Base-by-base conservation (phyloP, 352 stramenopile genomes). In the Phytophthora europaea region DNA sequence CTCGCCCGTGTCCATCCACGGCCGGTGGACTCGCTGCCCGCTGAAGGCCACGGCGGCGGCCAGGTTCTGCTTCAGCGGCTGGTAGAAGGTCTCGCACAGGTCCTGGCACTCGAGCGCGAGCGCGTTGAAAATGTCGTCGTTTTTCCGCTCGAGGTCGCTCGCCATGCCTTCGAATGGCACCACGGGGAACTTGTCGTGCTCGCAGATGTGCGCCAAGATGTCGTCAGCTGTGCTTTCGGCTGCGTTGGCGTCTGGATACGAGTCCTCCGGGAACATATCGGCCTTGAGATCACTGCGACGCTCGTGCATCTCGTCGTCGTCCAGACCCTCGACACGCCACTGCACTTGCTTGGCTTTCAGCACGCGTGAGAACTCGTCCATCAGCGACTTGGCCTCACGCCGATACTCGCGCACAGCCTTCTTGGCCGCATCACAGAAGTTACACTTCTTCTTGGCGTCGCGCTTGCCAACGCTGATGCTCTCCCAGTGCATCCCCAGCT, bases 401-500 rank as follows among this genome's bases (percentile, higher is more conserved):
- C 78, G 72, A 34, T 89, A 89, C 55, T 79, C 65, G 16, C 79
- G 74, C 54, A 89, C 69, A 23, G 74, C 71, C 18, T 76, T 67
- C 18, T 68, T 68, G 7, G 79, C 72, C 3, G 75, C 64, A 9
- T 84, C 75, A 36, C 82, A 89, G 40, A 89, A 77, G 23, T 65
- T 36, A 55, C 74, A 86, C 45, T 73, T 76, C 22, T n/a, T 63
- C 26, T 75, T 78, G 1, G 36, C 18, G 23, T 72, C 58, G 22
- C 56, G 57, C 9, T 72, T 77, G 8, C 28, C 53, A 33, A 76
- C 67, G 3, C 33, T 20, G 50, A 82, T 84, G n/a, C 62, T 78
- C 57, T 89, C 82, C 82, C 82, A 89, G 65, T 89, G 82, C 48
- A 83, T 80, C 6, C 82, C 82, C 26, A 87, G 56, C 53, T 89